Conservation (phyloP, 495 filamentous ascomycete species). For the Xylaria cubensis region DNA sequence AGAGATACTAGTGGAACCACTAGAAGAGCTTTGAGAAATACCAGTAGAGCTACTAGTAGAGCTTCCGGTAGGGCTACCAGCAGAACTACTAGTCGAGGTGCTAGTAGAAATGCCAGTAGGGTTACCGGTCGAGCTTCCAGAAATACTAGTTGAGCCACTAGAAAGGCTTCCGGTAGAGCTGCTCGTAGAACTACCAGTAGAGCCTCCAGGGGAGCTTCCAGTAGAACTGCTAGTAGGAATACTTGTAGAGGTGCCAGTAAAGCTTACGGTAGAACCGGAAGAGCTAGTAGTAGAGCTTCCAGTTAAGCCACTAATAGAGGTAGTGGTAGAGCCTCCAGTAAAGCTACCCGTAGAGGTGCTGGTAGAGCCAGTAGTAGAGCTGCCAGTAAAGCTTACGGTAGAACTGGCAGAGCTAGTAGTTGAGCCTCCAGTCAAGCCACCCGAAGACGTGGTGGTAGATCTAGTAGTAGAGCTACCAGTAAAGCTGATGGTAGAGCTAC, state of each 20-base stretch:
- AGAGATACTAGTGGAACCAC: background rate
- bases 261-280: background rate
- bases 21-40: too few relatives aligned
- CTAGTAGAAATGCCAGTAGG: too few relatives aligned
- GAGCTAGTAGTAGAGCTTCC: background rate
- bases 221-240: background rate
- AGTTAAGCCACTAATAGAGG: background rate
- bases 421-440: background rate
- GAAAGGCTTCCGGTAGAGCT: too few relatives aligned
- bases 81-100: background rate
- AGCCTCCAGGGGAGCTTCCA: background rate
- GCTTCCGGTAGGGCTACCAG: background rate
- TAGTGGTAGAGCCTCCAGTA: background rate
- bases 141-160: too few relatives aligned
- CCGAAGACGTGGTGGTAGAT: background rate
- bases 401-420: background rate
- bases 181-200: background rate
- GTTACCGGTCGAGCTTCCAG: background rate
- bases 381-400: background rate
- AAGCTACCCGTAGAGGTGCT: background rate
- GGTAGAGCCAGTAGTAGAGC: background rate
- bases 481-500: background rate
- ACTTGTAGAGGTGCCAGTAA: background rate
- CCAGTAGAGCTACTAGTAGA: background rate
- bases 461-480: background rate